phyloP scores from a whole-genome alignment of 2,329 filamentous ascomycete species.

The Fusarium denticulatum region DNA sequence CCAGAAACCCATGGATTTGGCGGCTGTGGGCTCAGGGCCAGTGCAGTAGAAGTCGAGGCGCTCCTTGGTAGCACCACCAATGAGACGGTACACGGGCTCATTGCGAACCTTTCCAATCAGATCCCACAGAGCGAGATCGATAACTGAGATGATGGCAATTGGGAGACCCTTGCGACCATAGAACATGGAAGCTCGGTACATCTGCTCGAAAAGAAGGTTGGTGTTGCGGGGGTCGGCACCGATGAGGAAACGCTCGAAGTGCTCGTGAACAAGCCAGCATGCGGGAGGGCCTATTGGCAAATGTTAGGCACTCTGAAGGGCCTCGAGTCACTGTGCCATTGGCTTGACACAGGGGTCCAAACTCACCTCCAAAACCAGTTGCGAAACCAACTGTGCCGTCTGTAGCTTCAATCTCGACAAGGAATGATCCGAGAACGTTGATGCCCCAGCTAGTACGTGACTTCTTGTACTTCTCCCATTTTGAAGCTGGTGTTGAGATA shows the following conservation, averaged over 20 bases:
- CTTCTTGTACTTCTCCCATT: slow-evolving; percentile 86
- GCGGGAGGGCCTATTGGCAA: slow-evolving; percentile 76
- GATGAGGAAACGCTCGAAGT: slow-evolving; percentile 91
- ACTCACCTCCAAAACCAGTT: slow-evolving; percentile 84
- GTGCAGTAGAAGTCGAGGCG: slow-evolving; percentile 94
- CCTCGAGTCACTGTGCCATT: not conserved
- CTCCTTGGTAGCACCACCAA: slow-evolving; percentile 87
- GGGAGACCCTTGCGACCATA: slow-evolving; percentile 94
- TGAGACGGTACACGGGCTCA: slow-evolving; percentile 94
- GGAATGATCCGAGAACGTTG: slow-evolving; percentile 92
- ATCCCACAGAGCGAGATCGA: slow-evolving; percentile 94
- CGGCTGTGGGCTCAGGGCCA: slow-evolving; percentile 82
- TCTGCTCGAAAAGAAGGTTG: slow-evolving; percentile 92
- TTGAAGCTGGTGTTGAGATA: slow-evolving; percentile 91
- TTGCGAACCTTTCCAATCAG: slow-evolving; percentile 89
- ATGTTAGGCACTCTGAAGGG: slow-evolving; percentile 3
- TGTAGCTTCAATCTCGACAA: slow-evolving; percentile 86
- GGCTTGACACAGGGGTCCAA: not conserved
- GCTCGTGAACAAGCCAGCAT: slow-evolving; percentile 92
- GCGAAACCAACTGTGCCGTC: slow-evolving; percentile 96
- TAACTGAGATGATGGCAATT: slow-evolving; percentile 90
- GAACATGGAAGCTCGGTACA: slow-evolving; percentile 97
- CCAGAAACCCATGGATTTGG: slow-evolving; percentile 88
- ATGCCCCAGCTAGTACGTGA: slow-evolving; percentile 95
- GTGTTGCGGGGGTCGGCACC: slow-evolving; percentile 90